These are phyloP conservation scores for Lagenidium giganteum DNA, from an alignment of 352 stramenopile genomes.

Conservation along the genomic window DNA sequence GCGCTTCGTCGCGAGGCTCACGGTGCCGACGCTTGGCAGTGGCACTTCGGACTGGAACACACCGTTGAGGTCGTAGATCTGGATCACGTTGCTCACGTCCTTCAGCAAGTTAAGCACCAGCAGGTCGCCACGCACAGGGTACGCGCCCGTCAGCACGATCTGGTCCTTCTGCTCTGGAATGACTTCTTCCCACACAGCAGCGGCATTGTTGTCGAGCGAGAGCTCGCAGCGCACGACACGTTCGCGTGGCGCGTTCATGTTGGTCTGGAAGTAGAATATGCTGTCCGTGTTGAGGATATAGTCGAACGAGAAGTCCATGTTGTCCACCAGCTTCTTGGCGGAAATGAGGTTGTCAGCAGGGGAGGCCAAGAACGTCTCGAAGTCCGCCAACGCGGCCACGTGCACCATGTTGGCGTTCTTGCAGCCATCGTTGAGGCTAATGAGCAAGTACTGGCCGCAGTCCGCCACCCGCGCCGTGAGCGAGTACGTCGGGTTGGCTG, in stretches of 20 bases:
- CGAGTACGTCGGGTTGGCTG: conserved; percentile 68
- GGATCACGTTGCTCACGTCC: conserved; percentile 76
- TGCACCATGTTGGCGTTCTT: conserved; percentile 90
- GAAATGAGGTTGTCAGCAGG: conserved; percentile 25
- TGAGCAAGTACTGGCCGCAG: conserved; percentile 68
- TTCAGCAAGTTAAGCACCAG: conserved; percentile 78
- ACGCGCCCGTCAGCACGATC: conserved; percentile 72
- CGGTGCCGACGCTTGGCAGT: conserved; percentile 62
- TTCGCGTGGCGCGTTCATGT: conserved; percentile 73
- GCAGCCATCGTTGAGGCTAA: conserved; percentile 80
- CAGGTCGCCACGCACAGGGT: conserved; percentile 57
- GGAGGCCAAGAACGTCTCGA: conserved; percentile 39
- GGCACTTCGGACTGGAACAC: conserved; percentile 72
- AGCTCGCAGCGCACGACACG: conserved; percentile 51
- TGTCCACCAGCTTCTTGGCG: conserved; percentile 80
- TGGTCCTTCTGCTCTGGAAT: conserved; percentile 70
- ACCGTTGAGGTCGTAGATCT: conserved; percentile 73
- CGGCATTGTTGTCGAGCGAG: conserved; percentile 10
- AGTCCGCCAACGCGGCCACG: conserved; percentile 45
- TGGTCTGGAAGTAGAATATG: conserved; percentile 86
- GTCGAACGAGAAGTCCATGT: conserved; percentile 79
- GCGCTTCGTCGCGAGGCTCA: conserved; percentile 62
- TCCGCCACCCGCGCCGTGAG: conserved; percentile 66
- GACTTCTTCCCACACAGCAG: conserved; percentile 66
- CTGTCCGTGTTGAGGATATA: conserved; percentile 88